Base-by-base conservation (phyloP, 2,329 filamentous ascomycete genomes). In the Penicillium janthinellum region DNA sequence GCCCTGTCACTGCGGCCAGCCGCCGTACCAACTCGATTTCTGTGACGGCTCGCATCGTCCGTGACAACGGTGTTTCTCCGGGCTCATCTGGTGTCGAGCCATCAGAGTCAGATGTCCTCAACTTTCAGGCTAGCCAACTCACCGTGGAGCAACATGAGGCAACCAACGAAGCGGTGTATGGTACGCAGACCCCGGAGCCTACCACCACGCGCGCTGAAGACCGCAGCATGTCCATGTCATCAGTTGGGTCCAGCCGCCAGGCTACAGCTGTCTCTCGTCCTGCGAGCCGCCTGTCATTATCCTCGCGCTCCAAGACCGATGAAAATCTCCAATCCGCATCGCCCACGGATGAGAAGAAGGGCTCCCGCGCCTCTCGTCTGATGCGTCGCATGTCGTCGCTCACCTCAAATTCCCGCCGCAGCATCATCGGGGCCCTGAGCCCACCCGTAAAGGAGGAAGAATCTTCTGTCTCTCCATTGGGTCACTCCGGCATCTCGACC, bases 41-140 rank as follows among this genome's bases (percentile, higher is more conserved):
- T 48, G 92, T 96, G 11, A 95, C 90, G 17, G 91, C 93, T 51
- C 87, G 89, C 54, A 96, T 96, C 63, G 81, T 96, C 39, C 87
- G 91, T 50, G 89, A 67, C 83, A 81, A 57, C 71, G 75, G 48
- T 80, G 82, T 67, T 78, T 81, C 69, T 75, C 73, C 61, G 59
- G 73, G 59, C 60, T 71, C 74, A 37, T 57, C 65, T 31, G 69
- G 61, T 15, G 11, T 63, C 4, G 68, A 73, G 41, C 61, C 63
- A 7, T 67, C 72, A 5, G 75, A 77, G 50, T 62, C 72, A 2
- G 67, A 66, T 58, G 61, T 65, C 25, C 67, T 82, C 41, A 81
- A 82, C 65, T 72, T 84, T 60, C 77, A 86, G 75, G 71, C 83
- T 78, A 81, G 83, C 73, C 70, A 86, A 74, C 67, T 91, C 80